Evolutionary conservation across 345 rosid genomes (phyloP), one percentile per base, ranked within the genome.

Genomic region (Lepidium aucheri): DNA sequence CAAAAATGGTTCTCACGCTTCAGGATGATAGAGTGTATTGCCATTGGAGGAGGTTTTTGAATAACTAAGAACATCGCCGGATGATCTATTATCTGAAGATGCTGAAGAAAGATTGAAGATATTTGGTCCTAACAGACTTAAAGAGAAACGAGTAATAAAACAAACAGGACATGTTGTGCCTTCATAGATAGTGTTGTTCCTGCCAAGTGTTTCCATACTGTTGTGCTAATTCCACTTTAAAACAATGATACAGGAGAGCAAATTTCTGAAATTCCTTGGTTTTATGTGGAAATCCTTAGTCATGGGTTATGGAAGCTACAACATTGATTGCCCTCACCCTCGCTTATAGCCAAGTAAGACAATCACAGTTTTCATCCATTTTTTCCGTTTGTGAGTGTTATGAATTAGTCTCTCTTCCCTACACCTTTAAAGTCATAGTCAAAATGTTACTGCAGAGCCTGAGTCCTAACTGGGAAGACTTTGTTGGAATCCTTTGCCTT

Each of bases 241-340:
- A 50, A 57, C 3, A 64, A 12, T 62, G 59, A 61, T 74, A 46
- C 83, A 90, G 98, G 97, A 90, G 76, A 93, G 88, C 80, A 93
- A 88, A 65, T 77, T 93, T 57, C 64, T 93, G 74, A 93, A 87
- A 71, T 93, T 90, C 73, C 83, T 93, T 6, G 73, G 96, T 45
- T 93, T 93, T 45, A 88, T 93, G 98, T 93, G 98, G 98, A 93
- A 82, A 93, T 52, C 98, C 98, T 0, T 78, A 88, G 78, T 90
- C 98, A 34, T 93, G 98, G 98, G 97, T 93, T 70, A 90, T 93
- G 98, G 98, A 93, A 84, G 98, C 96, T 61, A 96, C 96, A 41
- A 96, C 98, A 4, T 60, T 93, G 51, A 90, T 93, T 85, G 96
- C 98, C 53, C 85, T 93, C 36, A 96, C 30, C 60, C 97, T 93